Conservation (phyloP, 805 yeast species). For the Candida glaebosa region DNA sequence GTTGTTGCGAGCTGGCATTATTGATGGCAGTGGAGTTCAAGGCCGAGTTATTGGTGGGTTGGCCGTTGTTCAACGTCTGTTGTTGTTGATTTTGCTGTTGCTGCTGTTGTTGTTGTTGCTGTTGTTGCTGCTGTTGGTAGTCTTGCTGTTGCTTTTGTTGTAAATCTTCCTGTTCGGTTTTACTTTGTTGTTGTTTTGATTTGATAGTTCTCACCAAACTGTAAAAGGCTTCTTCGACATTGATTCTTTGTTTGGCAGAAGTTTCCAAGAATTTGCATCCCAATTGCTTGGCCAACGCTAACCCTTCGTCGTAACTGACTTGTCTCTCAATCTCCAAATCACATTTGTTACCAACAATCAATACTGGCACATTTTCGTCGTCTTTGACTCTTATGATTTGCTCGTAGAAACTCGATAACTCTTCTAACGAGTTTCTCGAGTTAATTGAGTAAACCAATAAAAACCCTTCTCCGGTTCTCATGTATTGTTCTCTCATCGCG, state of each 20-base stretch:
- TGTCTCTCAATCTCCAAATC: slow-evolving; percentile 77
- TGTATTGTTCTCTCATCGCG: slow-evolving; percentile 82
- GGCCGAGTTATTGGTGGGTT: slow-evolving; percentile 8
- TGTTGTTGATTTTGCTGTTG: slow-evolving; percentile 7
- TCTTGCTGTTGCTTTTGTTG: slow-evolving; percentile 7
- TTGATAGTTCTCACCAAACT: slow-evolving; percentile 60
- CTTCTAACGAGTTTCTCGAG: slow-evolving; percentile 80
- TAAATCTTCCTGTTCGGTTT: slow-evolving; percentile 2
- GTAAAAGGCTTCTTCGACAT: slow-evolving; percentile 83
- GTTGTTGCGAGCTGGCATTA: too few relatives aligned
- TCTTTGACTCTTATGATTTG: slow-evolving; percentile 79
- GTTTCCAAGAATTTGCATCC: slow-evolving; percentile 83
- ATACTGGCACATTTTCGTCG: slow-evolving; percentile 66
- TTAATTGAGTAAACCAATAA: slow-evolving; percentile 85
- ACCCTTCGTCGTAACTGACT: slow-evolving; percentile 65
- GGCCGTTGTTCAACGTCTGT: not conserved
- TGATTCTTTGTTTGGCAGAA: slow-evolving; percentile 84
- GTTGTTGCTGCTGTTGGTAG: too few relatives aligned
- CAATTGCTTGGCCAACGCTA: slow-evolving; percentile 58
- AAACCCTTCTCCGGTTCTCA: slow-evolving; percentile 96
- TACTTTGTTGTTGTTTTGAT: slow-evolving; percentile 16
- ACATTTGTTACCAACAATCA: slow-evolving; percentile 75
- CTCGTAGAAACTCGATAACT: slow-evolving; percentile 72
- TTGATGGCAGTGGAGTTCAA: too few relatives aligned
- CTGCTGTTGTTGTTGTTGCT: not conserved